Conservation (phyloP, 306 rosid species). For the Quercus variabilis region DNA sequence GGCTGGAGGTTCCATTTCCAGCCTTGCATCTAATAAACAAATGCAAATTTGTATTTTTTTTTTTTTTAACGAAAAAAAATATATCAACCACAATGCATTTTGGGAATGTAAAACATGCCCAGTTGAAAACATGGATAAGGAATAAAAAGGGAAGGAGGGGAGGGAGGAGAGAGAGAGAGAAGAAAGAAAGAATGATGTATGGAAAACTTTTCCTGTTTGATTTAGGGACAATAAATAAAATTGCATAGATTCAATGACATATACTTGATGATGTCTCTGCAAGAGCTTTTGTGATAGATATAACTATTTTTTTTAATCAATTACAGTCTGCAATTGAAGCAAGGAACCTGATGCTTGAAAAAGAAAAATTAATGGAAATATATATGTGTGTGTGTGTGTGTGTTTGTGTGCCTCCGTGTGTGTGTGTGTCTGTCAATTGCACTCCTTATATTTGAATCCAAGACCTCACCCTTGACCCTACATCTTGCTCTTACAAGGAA, state of each 20-base stretch:
- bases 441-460: too few relatives aligned
- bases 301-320: conserved; percentile 73
- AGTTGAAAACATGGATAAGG: not conserved
- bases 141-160: not conserved
- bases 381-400: too few relatives aligned
- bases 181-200: not conserved
- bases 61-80: too few relatives aligned
- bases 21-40: not conserved
- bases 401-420: fast-evolving
- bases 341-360: conserved; percentile 49
- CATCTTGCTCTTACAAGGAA: too few relatives aligned
- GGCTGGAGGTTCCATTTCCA: not conserved
- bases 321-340: conserved; percentile 64
- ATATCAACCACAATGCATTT: too few relatives aligned
- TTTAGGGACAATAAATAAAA: conserved; percentile 6
- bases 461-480: too few relatives aligned
- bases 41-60: not conserved
- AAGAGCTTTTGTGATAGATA: conserved; percentile 70
- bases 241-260: conserved; percentile 25
- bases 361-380: too few relatives aligned
- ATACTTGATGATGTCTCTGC: conserved; percentile 80
- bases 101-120: too few relatives aligned
- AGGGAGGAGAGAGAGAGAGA: too few relatives aligned
- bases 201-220: not conserved
- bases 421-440: too few relatives aligned